Base-by-base conservation (phyloP, 495 filamentous ascomycete genomes). In the Aspergillus avenaceus region DNA sequence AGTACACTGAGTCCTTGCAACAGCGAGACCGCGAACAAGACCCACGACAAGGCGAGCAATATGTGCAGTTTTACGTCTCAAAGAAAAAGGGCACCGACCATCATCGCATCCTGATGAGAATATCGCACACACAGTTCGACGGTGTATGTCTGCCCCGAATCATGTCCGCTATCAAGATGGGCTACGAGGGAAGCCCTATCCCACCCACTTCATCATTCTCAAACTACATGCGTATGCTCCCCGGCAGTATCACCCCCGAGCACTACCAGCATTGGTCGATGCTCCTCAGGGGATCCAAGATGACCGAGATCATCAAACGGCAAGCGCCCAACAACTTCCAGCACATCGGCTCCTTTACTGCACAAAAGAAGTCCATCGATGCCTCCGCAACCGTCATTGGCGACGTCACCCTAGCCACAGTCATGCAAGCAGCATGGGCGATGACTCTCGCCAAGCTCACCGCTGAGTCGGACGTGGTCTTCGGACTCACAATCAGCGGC, bases 101-200 rank as follows among this genome's bases (percentile, higher is more conserved):
- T 6, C 74, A 80, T 59, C 78, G 75, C n/a, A 82, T 90, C 36
- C 63, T 80, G 47, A 71, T 90, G 42, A 75, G 84, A 4, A 73
- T 89, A 5, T 88, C 84, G 0, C 86, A 90, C 60, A 83, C 86
- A 0, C 86, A 89, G 47, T 90, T 85, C 56, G 86, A 89, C 54
- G 86, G 84, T 28, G 75, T 88, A 1, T 88, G 79, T 56, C 72
- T 90, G 5, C 77, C 84, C 0, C 72, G 72, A 26, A 77, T 88
- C 14, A 73, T 87, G 45, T 55, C 68, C 4, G 79, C 82, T 9
- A 71, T 82, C 23, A 68, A 77, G 28, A 66, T 69, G 16, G 69
- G 70, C 0, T 86, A 84, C 57, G 66, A 74, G 38, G 76, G 76
- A n/a, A 62, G 69, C 28, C 52, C 63, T 4, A 58, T 82, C 5